Percentiles rank a stretch among this genome's conserved stretches.
Evolutionary conservation across 148 eudicot genomes (phyloP).

Genomic region (Chenopodium album): DNA sequence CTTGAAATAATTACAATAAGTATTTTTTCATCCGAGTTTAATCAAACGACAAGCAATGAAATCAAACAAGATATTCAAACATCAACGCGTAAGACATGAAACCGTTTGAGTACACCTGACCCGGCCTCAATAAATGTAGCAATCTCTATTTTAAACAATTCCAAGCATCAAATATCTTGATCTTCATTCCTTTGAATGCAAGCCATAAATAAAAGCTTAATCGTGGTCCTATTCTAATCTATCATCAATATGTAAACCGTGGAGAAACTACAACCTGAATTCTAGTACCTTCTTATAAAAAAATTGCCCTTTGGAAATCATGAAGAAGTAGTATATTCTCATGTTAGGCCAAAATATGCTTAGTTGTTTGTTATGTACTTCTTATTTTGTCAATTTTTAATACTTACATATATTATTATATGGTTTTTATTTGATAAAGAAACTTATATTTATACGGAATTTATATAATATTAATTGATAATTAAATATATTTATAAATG

Average conservation of each 20-base stretch:
- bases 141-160: background rate
- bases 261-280: background rate
- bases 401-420: background rate
- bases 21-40: too few relatives aligned
- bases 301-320: constrained; percentile 7
- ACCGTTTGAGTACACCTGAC: background rate
- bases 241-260: background rate
- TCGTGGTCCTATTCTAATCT: background rate
- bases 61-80: too few relatives aligned
- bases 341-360: background rate
- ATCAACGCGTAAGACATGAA: too few relatives aligned
- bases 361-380: background rate
- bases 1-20: too few relatives aligned
- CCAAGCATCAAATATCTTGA: background rate
- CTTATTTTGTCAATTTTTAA: too few relatives aligned
- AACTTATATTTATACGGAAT: background rate
- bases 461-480: too few relatives aligned
- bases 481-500: background rate
- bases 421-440: background rate
- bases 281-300: background rate
- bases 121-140: background rate
- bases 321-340: background rate
- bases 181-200: background rate
- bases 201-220: background rate
- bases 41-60: too few relatives aligned